A percentile compares a stretch with the other conserved stretches of the same genome.
These are phyloP conservation scores for Pseudocercospora crystallina DNA, from an alignment of 2,329 filamentous ascomycete genomes.

Conservation along the genomic window DNA sequence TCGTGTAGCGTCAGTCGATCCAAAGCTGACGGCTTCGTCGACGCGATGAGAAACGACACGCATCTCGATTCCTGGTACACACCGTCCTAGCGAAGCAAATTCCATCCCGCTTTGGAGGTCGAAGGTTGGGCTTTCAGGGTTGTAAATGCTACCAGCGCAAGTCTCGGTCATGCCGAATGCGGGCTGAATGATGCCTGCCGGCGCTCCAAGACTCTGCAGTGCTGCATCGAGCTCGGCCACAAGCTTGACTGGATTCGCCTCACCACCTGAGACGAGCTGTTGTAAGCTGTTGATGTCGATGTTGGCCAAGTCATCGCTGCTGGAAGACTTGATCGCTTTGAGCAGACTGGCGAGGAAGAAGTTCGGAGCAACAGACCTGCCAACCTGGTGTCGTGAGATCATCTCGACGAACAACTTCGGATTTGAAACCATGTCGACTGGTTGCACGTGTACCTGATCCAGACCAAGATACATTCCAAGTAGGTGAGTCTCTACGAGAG, in stretches of 20 bases:
- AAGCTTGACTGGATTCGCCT: constrained; percentile 39
- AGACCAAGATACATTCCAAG: constrained; percentile 44
- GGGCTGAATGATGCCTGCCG: constrained; percentile 10
- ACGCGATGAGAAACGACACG: background rate
- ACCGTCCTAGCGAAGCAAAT: constrained; percentile 18
- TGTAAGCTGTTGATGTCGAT: background rate
- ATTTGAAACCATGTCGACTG: constrained; percentile 40
- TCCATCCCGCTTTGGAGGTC: constrained; percentile 10
- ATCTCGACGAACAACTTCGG: constrained; percentile 42
- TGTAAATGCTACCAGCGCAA: constrained; percentile 22
- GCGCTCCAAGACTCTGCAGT: constrained; percentile 6
- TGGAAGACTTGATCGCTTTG: background rate
- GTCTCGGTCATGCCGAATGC: constrained; percentile 21
- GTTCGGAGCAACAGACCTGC: constrained; percentile 48
- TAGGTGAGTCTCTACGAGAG: constrained; percentile 54
- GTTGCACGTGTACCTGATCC: constrained; percentile 48
- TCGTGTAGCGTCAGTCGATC: constrained; percentile 44
- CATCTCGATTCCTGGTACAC: constrained; percentile 2
- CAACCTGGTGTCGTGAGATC: constrained; percentile 43
- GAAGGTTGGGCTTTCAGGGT: constrained; percentile 5
- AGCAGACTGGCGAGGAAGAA: constrained; percentile 36
- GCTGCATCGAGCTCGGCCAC: background rate
- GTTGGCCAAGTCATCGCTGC: background rate
- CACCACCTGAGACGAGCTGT: constrained; percentile 45
- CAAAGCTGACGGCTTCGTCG: background rate